Percentiles rank a stretch among this genome's conserved stretches.
Evolutionary conservation across 129 eudicot species (phyloP).

Genomic region (Flaveria robusta): DNA sequence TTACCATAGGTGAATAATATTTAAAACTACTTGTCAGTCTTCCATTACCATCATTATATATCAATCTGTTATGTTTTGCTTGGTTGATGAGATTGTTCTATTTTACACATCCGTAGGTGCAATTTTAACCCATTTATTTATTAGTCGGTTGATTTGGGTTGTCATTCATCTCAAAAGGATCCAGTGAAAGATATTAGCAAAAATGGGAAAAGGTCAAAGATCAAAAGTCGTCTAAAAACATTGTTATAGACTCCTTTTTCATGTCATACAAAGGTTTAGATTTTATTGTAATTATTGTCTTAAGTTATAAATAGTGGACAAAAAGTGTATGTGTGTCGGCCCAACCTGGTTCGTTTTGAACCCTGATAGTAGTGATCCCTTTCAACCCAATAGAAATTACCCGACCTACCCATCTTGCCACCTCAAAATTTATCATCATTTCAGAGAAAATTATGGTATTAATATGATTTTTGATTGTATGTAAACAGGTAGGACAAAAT

Average conservation of each 20-base stretch:
- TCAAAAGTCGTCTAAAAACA: too few species aligned
- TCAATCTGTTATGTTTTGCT: neutral
- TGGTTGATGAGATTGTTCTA: neutral
- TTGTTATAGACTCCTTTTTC: too few species aligned
- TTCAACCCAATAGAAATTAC: neutral
- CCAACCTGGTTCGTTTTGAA: neutral
- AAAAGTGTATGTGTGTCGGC: neutral
- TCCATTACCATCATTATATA: neutral
- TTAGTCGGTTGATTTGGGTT: neutral
- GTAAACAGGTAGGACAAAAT: constrained; percentile 38
- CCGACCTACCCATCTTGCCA: constrained; percentile 3
- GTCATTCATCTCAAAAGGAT: neutral
- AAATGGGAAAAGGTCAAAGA: too few species aligned
- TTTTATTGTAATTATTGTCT: too few species aligned
- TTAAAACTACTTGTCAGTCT: neutral
- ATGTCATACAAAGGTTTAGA: too few species aligned
- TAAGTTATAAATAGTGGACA: neutral
- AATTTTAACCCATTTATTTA: neutral
- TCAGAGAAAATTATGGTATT: neutral
- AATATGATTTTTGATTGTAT: constrained; percentile 5
- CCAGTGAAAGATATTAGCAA: neutral
- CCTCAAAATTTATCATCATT: neutral
- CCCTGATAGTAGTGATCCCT: neutral
- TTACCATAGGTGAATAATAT: neutral
- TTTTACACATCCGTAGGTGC: neutral